These are phyloP conservation scores for Paxillus involutus DNA, from an alignment of 768 basidiomycete species.

Conservation along the genomic window DNA sequence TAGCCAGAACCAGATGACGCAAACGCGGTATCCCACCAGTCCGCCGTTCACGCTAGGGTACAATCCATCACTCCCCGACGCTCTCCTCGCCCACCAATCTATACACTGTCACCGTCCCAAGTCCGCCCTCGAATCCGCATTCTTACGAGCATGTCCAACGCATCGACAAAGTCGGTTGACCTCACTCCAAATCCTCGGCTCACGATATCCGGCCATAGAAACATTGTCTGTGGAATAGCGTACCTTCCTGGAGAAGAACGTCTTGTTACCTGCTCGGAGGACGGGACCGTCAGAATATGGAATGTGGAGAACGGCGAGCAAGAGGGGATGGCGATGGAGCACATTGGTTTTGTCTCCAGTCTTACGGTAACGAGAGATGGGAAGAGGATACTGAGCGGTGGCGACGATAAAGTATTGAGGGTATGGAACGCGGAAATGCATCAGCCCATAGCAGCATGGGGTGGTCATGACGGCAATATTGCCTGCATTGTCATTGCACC, in stretches of 20 bases:
- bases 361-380: neutral
- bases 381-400: neutral
- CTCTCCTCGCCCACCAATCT: too few species aligned
- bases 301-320: conserved; percentile 8
- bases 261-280: neutral
- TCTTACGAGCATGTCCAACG: too few species aligned
- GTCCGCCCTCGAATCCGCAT: too few species aligned
- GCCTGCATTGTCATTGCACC: neutral
- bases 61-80: too few species aligned
- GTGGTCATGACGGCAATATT: neutral
- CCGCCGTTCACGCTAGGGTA: too few species aligned
- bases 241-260: conserved; percentile 9
- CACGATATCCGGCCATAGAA: neutral
- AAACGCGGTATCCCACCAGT: too few species aligned
- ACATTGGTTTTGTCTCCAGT: neutral
- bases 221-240: neutral
- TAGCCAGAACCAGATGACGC: too few species aligned
- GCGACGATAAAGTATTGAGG: neutral
- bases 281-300: neutral
- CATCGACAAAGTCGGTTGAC: too few species aligned
- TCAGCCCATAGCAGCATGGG: conserved; percentile 1
- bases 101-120: too few species aligned
- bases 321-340: neutral
- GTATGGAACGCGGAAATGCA: conserved; percentile 5
- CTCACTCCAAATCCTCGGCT: neutral